These are phyloP conservation scores for Gentiana straminea DNA, from an alignment of 257 asterid genomes.

Conservation along the genomic window DNA sequence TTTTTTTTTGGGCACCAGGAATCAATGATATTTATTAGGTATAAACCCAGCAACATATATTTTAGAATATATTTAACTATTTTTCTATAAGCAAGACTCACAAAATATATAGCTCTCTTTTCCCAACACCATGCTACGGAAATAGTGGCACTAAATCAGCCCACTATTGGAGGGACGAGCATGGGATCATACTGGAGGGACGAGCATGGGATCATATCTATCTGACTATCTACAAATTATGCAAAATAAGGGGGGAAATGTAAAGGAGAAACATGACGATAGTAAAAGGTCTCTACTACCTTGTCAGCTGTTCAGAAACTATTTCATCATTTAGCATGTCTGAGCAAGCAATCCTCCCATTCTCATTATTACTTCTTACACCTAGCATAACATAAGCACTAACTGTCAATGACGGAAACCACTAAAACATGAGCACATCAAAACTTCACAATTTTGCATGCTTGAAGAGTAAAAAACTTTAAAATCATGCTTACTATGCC, in stretches of 20 bases:
- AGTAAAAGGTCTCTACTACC: constrained; percentile 28
- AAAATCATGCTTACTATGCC: neutral
- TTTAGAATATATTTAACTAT: no score
- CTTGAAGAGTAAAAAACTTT: neutral
- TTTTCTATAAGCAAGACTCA: no score
- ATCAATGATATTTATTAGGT: no score
- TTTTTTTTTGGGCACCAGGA: no score
- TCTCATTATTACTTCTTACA: constrained; percentile 6
- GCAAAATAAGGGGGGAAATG: neutral
- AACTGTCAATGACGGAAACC: neutral
- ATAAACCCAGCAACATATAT: no score
- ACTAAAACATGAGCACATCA: neutral
- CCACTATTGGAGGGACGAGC: no score
- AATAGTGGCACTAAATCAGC: no score
- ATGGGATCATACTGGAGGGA: no score
- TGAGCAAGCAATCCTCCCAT: constrained; percentile 16
- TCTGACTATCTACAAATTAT: neutral
- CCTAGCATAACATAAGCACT: constrained; percentile 5
- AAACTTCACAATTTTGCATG: neutral
- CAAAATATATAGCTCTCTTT: no score
- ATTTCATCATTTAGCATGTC: constrained; percentile 77
- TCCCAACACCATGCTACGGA: no score
- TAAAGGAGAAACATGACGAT: neutral
- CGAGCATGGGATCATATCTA: no score
- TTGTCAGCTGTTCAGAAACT: constrained; percentile 91